phyloP scores from a whole-genome alignment of 306 rosid species.

The Rubus parviflorus region DNA sequence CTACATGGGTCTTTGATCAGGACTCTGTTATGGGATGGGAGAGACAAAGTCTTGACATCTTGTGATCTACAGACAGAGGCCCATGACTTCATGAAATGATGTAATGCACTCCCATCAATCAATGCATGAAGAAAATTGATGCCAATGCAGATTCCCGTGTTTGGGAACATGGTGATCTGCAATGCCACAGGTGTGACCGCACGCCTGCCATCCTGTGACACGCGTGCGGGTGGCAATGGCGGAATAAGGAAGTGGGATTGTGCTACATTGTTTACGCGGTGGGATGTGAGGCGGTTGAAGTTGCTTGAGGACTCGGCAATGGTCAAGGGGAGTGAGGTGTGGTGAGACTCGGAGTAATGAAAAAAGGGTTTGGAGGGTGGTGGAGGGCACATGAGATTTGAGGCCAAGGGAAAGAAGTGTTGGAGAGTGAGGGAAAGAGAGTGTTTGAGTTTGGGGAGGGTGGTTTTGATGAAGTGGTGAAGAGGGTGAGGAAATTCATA shows the following conservation, averaged over 20 bases:
- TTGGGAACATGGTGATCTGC: background rate
- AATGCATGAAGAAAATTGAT: background rate
- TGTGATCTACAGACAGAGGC: background rate
- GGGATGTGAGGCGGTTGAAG: slow-evolving; percentile 5
- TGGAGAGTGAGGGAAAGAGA: background rate
- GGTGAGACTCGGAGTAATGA: background rate
- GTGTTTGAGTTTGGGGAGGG: too few species aligned
- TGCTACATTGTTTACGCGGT: background rate
- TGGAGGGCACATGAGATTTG: too few species aligned
- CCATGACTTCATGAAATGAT: slow-evolving; percentile 4
- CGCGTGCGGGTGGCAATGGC: background rate
- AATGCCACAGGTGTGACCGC: background rate
- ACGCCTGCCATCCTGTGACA: background rate
- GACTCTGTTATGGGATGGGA: background rate
- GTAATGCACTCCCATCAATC: background rate
- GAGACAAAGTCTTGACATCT: background rate
- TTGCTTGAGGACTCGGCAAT: background rate
- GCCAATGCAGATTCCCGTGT: background rate
- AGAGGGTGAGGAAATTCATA: too few species aligned
- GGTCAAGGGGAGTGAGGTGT: background rate
- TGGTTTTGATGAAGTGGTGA: too few species aligned
- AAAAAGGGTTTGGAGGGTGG: background rate
- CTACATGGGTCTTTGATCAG: background rate
- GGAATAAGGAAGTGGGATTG: background rate
- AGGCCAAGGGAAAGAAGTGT: too few species aligned